Percentiles rank a stretch among this genome's conserved stretches.
phyloP scores from a whole-genome alignment of 768 basidiomycete species.

The Bullera alba region DNA sequence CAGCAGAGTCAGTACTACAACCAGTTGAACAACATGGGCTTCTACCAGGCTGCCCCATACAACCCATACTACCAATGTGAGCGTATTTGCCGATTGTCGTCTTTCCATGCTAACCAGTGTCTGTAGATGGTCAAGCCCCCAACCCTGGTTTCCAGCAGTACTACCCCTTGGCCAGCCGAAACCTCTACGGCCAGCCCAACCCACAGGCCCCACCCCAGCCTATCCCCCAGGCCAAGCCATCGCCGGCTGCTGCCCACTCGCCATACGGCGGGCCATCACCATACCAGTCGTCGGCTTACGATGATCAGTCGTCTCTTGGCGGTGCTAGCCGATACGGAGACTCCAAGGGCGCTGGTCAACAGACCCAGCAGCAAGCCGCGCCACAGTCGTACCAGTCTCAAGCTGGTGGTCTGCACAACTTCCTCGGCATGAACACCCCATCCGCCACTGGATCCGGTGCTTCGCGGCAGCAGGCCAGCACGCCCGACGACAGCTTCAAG shows the following conservation, averaged over 20 bases:
- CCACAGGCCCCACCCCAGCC: slow-evolving; percentile 28
- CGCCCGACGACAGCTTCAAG: slow-evolving; percentile 33
- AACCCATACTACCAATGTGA: slow-evolving; percentile 47
- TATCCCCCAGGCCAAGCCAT: slow-evolving; percentile 23
- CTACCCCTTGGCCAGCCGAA: slow-evolving; percentile 41
- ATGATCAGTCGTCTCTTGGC: slow-evolving; percentile 27
- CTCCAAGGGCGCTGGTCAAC: slow-evolving; percentile 7
- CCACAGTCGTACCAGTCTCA: slow-evolving; percentile 2
- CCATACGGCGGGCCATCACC: slow-evolving; percentile 38
- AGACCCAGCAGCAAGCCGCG: background rate
- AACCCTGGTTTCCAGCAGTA: slow-evolving; percentile 42
- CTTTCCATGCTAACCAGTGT: background rate
- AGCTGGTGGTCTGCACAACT: slow-evolving; percentile 29
- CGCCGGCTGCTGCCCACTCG: slow-evolving; percentile 21
- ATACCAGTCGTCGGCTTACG: slow-evolving; percentile 31
- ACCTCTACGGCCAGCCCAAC: slow-evolving; percentile 36
- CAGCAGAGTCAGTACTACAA: slow-evolving; percentile 43
- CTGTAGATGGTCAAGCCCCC: slow-evolving; percentile 39
- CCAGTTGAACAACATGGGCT: slow-evolving; percentile 39
- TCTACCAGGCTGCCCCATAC: slow-evolving; percentile 44
- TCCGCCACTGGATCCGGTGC: slow-evolving; percentile 8
- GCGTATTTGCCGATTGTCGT: slow-evolving; percentile 4
- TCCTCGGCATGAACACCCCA: slow-evolving; percentile 24
- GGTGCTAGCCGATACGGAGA: slow-evolving; percentile 35
- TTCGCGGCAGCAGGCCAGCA: slow-evolving; percentile 15